These are phyloP conservation scores for Yarrowia porcina DNA, from an alignment of 805 yeast genomes.

Conservation along the genomic window DNA sequence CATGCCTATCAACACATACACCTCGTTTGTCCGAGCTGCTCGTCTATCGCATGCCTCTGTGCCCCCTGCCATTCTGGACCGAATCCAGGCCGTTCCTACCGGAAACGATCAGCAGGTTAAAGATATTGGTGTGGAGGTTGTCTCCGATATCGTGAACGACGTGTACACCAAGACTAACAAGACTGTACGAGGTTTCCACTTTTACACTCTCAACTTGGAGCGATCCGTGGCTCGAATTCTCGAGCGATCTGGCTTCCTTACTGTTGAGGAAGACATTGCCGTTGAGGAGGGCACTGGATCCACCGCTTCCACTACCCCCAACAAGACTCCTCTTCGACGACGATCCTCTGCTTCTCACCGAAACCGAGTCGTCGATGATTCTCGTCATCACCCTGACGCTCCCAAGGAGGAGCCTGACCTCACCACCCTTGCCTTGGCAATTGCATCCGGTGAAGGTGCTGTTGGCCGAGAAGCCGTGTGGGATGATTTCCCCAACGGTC, in stretches of 20 bases:
- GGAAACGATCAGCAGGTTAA: slow-evolving; percentile 80
- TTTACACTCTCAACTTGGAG: slow-evolving; percentile 88
- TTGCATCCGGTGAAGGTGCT: slow-evolving; percentile 79
- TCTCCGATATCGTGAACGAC: slow-evolving; percentile 59
- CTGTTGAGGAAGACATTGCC: slow-evolving; percentile 27
- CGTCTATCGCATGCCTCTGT: slow-evolving; percentile 82
- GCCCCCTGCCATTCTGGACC: slow-evolving; percentile 53
- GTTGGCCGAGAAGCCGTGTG: slow-evolving; percentile 88
- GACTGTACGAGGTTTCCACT: slow-evolving; percentile 78
- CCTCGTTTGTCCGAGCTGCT: slow-evolving; percentile 82
- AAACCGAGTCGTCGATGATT: slow-evolving; percentile 40
- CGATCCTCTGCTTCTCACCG: slow-evolving; percentile 42
- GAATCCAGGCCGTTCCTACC: slow-evolving; percentile 55
- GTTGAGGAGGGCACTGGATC: slow-evolving; percentile 12
- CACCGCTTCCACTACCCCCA: slow-evolving; percentile 21
- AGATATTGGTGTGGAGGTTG: slow-evolving; percentile 71
- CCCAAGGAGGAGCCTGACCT: slow-evolving; percentile 35
- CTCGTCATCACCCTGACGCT: slow-evolving; percentile 29
- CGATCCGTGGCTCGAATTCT: slow-evolving; percentile 86
- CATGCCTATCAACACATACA: slow-evolving; percentile 86
- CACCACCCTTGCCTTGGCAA: slow-evolving; percentile 51
- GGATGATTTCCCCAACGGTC: slow-evolving; percentile 96
- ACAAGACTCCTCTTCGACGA: slow-evolving; percentile 27
- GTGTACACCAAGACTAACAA: slow-evolving; percentile 54
- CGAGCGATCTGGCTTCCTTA: slow-evolving; percentile 54